Evolutionary conservation across 2,329 filamentous ascomycete species (phyloP).

Genomic region (Fusarium newnesense): DNA sequence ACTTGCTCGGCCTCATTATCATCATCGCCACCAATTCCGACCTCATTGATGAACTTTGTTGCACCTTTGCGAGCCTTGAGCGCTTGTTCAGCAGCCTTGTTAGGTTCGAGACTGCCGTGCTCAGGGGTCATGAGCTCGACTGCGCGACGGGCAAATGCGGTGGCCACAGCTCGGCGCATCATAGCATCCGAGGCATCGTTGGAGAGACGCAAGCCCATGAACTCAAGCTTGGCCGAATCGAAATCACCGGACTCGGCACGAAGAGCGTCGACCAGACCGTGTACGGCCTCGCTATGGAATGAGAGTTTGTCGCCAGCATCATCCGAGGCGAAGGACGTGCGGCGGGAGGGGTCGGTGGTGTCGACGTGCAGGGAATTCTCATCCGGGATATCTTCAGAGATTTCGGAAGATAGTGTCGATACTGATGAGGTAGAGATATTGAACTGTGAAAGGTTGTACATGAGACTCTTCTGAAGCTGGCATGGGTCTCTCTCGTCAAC

Average conservation of each 20-base stretch:
- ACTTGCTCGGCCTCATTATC: constrained; percentile 76
- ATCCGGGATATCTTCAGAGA: constrained; percentile 73
- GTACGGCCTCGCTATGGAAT: constrained; percentile 89
- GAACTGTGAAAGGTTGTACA: constrained; percentile 64
- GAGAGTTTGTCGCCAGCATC: constrained; percentile 66
- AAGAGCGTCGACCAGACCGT: constrained; percentile 87
- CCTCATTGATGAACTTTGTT: constrained; percentile 66
- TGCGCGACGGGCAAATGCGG: constrained; percentile 85
- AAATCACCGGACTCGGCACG: constrained; percentile 81
- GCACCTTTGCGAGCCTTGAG: constrained; percentile 66
- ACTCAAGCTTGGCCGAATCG: constrained; percentile 84
- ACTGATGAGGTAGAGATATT: constrained; percentile 66
- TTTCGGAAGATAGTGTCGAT: constrained; percentile 71
- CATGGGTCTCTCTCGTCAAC: constrained; percentile 61
- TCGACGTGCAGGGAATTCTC: constrained; percentile 64
- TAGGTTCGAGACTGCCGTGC: constrained; percentile 64
- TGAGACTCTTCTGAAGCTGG: constrained; percentile 63
- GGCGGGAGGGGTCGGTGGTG: constrained; percentile 67
- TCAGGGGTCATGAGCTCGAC: constrained; percentile 70
- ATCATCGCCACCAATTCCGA: constrained; percentile 69
- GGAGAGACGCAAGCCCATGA: constrained; percentile 91
- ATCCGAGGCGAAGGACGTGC: constrained; percentile 78
- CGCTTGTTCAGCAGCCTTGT: constrained; percentile 71
- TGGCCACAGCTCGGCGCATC: constrained; percentile 86
- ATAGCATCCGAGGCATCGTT: constrained; percentile 90